These are phyloP conservation scores for Colletotrichum simmondsii DNA, from an alignment of 2,329 filamentous ascomycete species.

Conservation along the genomic window DNA sequence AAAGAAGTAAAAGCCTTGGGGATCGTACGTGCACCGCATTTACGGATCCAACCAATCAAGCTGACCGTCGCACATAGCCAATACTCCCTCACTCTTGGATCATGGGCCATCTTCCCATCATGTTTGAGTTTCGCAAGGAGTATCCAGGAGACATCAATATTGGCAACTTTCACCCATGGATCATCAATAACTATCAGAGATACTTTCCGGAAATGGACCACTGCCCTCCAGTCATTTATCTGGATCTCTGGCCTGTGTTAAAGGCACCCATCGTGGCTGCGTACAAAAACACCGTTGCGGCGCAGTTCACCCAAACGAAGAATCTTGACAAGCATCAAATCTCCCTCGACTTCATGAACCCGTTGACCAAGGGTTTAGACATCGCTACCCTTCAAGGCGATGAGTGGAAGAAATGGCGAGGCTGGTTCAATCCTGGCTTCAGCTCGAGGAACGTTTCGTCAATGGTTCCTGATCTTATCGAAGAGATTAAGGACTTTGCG, in stretches of 20 bases:
- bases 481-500: conserved; percentile 12
- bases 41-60: fast-evolving
- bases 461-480: conserved; percentile 17
- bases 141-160: conserved; percentile 4
- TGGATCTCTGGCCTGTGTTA: conserved; percentile 38
- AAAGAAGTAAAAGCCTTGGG: conserved; percentile 2
- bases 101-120: conserved; percentile 9
- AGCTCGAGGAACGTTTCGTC: neutral
- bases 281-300: conserved; percentile 31
- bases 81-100: conserved; percentile 25
- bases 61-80: neutral
- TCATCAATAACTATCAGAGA: conserved; percentile 17
- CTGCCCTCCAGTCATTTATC: conserved; percentile 35
- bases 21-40: neutral
- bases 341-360: conserved; percentile 18
- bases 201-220: conserved; percentile 18
- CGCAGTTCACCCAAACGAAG: conserved; percentile 34
- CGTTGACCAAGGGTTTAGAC: conserved; percentile 11
- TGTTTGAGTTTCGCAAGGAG: conserved; percentile 14
- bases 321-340: conserved; percentile 27
- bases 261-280: conserved; percentile 25
- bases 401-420: conserved; percentile 40
- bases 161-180: conserved; percentile 1
- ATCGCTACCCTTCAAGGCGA: conserved; percentile 14
- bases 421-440: conserved; percentile 48